Conservation (phyloP, 2,329 filamentous ascomycete species). For the Monilinia fructigena region DNA sequence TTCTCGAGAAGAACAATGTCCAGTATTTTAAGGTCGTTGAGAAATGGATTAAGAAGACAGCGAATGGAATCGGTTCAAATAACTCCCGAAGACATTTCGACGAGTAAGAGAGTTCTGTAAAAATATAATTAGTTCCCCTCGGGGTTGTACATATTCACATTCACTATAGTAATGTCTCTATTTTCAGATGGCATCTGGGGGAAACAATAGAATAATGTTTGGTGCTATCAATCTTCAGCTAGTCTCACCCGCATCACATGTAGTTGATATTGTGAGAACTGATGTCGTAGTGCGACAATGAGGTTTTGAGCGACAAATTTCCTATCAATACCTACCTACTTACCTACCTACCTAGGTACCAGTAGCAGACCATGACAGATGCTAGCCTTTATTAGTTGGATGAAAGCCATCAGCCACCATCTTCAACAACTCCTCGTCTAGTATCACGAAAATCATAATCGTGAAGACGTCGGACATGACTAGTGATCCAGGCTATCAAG, state of each 20-base stretch:
- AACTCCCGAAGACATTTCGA: not conserved
- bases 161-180: not conserved
- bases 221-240: not conserved
- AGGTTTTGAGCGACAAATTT: not conserved
- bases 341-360: not conserved
- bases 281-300: constrained; percentile 3
- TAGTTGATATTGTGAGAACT: not conserved
- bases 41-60: constrained; percentile 26
- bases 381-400: not conserved
- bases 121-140: not conserved
- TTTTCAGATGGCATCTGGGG: not conserved
- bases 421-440: too few relatives aligned
- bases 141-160: not conserved
- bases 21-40: constrained; percentile 30
- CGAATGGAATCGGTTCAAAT: not conserved
- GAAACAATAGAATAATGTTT: not conserved
- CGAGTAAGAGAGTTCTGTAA: not conserved
- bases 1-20: constrained; percentile 31
- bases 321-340: not conserved
- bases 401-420: not conserved
- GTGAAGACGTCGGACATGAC: not conserved
- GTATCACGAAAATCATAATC: not conserved
- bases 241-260: not conserved
- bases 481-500: not conserved
- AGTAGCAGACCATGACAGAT: not conserved